phyloP scores from a whole-genome alignment of 805 yeast genomes.

The Cyberlindnera nakhonratchasimensis region DNA sequence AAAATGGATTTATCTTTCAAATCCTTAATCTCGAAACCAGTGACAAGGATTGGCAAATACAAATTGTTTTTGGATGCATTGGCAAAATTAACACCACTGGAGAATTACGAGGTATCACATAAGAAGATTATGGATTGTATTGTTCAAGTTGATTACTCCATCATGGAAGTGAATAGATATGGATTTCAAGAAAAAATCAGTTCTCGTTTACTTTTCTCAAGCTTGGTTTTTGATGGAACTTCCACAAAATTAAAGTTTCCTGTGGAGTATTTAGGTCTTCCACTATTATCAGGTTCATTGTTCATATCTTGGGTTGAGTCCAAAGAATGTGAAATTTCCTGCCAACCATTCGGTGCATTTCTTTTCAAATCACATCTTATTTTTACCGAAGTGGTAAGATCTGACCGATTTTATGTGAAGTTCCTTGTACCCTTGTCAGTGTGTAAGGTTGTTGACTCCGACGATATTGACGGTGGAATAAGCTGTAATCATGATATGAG shows the following conservation, averaged over 20 bases:
- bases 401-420: constrained; percentile 32
- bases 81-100: constrained; percentile 28
- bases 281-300: constrained; percentile 42
- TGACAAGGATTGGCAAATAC: constrained; percentile 47
- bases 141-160: constrained; percentile 21
- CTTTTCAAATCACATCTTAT: constrained; percentile 51
- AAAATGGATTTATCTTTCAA: constrained; percentile 47
- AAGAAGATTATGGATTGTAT: constrained; percentile 18
- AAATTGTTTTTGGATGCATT: constrained; percentile 46
- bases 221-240: constrained; percentile 15
- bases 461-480: constrained; percentile 25
- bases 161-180: constrained; percentile 31
- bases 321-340: constrained; percentile 9
- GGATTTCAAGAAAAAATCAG: constrained; percentile 25
- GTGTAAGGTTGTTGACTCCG: constrained; percentile 31
- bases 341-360: constrained; percentile 34
- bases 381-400: constrained; percentile 30
- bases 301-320: constrained; percentile 37
- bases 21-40: constrained; percentile 53
- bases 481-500: constrained; percentile 31
- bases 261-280: constrained; percentile 45
- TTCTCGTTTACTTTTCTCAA: constrained; percentile 15
- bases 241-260: constrained; percentile 27
- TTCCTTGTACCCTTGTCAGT: constrained; percentile 48
- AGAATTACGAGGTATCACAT: constrained; percentile 17